These are phyloP conservation scores for Fusarium paranaense DNA, from an alignment of 2,329 filamentous ascomycete genomes.

Conservation along the genomic window DNA sequence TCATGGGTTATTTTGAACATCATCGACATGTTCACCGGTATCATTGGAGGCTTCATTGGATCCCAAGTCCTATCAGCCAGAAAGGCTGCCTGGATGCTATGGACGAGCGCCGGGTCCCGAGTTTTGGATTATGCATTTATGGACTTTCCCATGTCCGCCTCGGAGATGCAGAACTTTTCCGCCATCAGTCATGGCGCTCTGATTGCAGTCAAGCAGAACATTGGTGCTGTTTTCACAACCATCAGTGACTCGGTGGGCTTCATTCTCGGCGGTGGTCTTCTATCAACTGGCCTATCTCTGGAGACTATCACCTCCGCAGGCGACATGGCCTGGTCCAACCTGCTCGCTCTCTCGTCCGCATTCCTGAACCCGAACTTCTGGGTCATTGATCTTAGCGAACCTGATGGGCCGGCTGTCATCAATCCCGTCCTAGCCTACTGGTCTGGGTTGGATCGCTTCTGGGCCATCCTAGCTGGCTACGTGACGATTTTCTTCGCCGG, in stretches of 20 bases:
- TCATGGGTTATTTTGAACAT: slow-evolving; percentile 58
- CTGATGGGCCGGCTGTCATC: slow-evolving; percentile 52
- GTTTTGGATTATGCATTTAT: slow-evolving; percentile 63
- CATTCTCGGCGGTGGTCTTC: slow-evolving; percentile 58
- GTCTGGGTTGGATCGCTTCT: slow-evolving; percentile 72
- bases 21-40: slow-evolving; percentile 51
- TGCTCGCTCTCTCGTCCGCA: slow-evolving; percentile 32
- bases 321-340: slow-evolving; percentile 29
- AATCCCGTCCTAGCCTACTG: slow-evolving; percentile 74
- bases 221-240: slow-evolving; percentile 55
- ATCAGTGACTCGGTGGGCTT: slow-evolving; percentile 56
- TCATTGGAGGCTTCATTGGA: slow-evolving; percentile 48
- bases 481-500: slow-evolving; percentile 78
- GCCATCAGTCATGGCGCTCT: slow-evolving; percentile 80
- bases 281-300: slow-evolving; percentile 25
- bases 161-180: slow-evolving; percentile 81
- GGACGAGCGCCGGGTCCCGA: slow-evolving; percentile 57
- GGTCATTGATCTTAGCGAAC: slow-evolving; percentile 67
- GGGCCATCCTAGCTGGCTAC: slow-evolving; percentile 86
- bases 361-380: slow-evolving; percentile 64
- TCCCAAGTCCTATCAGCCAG: slow-evolving; percentile 48
- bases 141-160: slow-evolving; percentile 63
- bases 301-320: slow-evolving; percentile 19
- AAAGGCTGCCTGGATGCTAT: slow-evolving; percentile 57
- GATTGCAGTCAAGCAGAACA: slow-evolving; percentile 66